A percentile compares a stretch with the other conserved stretches of the same genome.
Evolutionary conservation across 2,329 filamentous ascomycete genomes (phyloP).

Genomic region (Rachicladosporium sp.): DNA sequence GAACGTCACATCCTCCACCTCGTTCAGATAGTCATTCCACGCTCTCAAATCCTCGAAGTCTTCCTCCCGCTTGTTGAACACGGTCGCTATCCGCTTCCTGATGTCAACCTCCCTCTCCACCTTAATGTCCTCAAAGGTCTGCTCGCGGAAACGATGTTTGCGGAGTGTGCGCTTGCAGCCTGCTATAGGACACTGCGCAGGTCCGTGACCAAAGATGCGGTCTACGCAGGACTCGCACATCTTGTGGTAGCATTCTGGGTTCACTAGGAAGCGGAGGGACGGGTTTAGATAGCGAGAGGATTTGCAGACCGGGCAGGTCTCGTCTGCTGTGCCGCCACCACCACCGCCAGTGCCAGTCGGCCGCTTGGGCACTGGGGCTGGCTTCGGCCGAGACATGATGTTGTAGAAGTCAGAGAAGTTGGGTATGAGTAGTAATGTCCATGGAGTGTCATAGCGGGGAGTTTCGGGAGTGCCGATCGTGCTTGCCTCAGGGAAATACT

Average conservation of each 20-base stretch:
- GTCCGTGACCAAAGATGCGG: slow-evolving; percentile 83
- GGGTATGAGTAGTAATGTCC: no score
- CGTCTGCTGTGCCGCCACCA: slow-evolving; percentile 14
- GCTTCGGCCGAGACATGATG: slow-evolving; percentile 21
- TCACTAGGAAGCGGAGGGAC: slow-evolving; percentile 89
- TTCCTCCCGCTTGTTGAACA: slow-evolving; percentile 80
- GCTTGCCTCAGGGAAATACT: no score
- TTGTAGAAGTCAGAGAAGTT: no score
- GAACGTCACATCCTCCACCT: slow-evolving; percentile 80
- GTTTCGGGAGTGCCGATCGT: no score
- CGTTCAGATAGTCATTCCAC: slow-evolving; percentile 91
- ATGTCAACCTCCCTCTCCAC: slow-evolving; percentile 94
- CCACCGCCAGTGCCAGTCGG: slow-evolving; percentile 8
- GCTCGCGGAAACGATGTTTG: slow-evolving; percentile 68
- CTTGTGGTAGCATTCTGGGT: slow-evolving; percentile 96
- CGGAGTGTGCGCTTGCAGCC: slow-evolving; percentile 79
- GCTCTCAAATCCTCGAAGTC: slow-evolving; percentile 76
- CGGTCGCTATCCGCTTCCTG: slow-evolving; percentile 56
- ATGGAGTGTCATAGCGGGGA: no score
- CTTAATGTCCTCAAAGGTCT: slow-evolving; percentile 78
- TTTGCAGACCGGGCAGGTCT: slow-evolving; percentile 96
- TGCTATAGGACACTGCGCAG: slow-evolving; percentile 82
- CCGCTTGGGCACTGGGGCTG: slow-evolving; percentile 13
- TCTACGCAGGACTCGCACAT: slow-evolving; percentile 97
- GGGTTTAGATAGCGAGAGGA: slow-evolving; percentile 90